Evolutionary conservation across 2,329 filamentous ascomycete genomes (phyloP).

Genomic region (Metarhizium humberi): DNA sequence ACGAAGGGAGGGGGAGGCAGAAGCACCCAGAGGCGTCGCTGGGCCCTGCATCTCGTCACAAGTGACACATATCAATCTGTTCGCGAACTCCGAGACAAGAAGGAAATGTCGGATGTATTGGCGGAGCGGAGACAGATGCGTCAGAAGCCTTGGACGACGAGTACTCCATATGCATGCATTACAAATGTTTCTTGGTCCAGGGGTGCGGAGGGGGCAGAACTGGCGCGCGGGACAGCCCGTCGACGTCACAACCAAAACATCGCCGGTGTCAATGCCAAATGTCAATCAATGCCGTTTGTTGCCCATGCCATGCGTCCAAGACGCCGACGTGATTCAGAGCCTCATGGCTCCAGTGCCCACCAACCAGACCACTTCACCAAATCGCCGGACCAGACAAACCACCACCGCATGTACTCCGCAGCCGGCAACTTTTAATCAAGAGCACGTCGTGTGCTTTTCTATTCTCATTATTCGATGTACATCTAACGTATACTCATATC

Average conservation of each 20-base stretch:
- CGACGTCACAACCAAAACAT: not conserved
- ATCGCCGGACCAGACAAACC: too few relatives aligned
- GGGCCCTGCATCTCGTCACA: not conserved
- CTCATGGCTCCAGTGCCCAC: too few relatives aligned
- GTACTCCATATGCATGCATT: not conserved
- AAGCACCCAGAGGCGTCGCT: too few relatives aligned
- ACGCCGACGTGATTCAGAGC: too few relatives aligned
- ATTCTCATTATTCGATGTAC: not conserved
- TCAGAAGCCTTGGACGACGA: not conserved
- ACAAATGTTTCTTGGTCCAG: not conserved
- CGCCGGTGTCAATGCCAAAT: too few relatives aligned
- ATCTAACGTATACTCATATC: not conserved
- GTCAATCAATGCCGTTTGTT: not conserved
- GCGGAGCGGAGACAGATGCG: too few relatives aligned
- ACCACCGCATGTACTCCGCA: too few relatives aligned
- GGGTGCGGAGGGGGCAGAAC: too few relatives aligned
- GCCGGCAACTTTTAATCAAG: not conserved
- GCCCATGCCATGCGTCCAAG: too few relatives aligned
- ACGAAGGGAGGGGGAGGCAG: too few relatives aligned
- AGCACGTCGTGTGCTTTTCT: not conserved
- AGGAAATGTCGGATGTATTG: too few relatives aligned
- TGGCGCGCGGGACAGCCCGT: not conserved
- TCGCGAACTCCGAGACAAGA: not conserved
- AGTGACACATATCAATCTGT: not conserved
- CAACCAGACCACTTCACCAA: too few relatives aligned